A percentile compares a stretch with the other conserved stretches of the same genome.
Conservation (phyloP, 2,329 filamentous ascomycete genomes). For the Chrysoporthe deuterocubensis region DNA sequence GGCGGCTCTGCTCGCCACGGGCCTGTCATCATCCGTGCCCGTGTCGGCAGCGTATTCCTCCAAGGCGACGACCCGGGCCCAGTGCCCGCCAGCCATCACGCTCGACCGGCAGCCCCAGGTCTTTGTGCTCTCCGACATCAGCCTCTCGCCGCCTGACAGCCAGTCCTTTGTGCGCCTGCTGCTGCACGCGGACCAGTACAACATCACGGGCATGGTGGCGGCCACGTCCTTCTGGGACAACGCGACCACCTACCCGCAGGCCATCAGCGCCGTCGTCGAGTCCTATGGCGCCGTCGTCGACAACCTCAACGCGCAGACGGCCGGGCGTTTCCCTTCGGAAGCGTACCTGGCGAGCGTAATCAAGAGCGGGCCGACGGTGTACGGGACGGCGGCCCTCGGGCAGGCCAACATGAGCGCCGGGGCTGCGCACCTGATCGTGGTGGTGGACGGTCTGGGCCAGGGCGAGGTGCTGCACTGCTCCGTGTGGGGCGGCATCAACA, state of each 20-base stretch:
- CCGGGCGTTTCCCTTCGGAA: constrained; percentile 42
- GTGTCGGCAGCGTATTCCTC: too few relatives aligned
- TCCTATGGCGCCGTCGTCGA: constrained; percentile 48
- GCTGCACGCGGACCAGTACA: constrained; percentile 51
- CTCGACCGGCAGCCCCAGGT: constrained; percentile 37
- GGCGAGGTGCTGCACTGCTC: constrained; percentile 51
- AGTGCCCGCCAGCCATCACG: constrained; percentile 21
- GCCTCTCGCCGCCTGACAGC: constrained; percentile 51
- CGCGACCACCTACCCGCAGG: constrained; percentile 42
- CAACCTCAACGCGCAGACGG: constrained; percentile 52
- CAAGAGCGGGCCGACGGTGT: constrained; percentile 37
- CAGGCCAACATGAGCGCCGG: constrained; percentile 41
- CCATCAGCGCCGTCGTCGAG: constrained; percentile 42
- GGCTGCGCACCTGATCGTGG: constrained; percentile 37
- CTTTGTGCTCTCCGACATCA: constrained; percentile 46
- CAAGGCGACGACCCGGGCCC: not conserved
- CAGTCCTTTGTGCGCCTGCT: constrained; percentile 50
- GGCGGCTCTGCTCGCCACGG: too few relatives aligned
- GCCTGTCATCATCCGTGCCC: too few relatives aligned
- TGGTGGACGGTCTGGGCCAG: constrained; percentile 39
- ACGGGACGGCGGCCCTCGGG: constrained; percentile 40
- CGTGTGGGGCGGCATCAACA: constrained; percentile 55
- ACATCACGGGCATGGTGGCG: constrained; percentile 50
- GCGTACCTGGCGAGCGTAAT: too few relatives aligned
- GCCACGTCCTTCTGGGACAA: constrained; percentile 51